phyloP scores from a whole-genome alignment of 331 rosid genomes.

The Phaseolus coccineus region DNA sequence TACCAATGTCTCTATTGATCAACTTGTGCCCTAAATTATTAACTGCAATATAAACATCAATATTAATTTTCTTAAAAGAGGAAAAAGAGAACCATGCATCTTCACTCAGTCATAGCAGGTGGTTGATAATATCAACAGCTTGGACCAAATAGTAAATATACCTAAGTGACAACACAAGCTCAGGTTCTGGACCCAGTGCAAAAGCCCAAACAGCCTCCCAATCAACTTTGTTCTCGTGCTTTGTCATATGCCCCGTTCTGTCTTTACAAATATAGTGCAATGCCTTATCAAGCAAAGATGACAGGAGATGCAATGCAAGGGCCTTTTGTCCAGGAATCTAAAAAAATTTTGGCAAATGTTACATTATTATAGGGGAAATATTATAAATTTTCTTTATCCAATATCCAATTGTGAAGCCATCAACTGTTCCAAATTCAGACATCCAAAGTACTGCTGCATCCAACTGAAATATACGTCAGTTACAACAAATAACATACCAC shows the following conservation, averaged over 20 bases:
- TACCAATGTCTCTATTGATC: background rate
- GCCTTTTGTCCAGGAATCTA: constrained; percentile 95
- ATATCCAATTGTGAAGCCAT: constrained; percentile 28
- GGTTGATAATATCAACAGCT: constrained; percentile 40
- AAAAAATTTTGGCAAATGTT: constrained; percentile 21
- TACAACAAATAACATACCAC: constrained; percentile 67
- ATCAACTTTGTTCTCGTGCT: constrained; percentile 56
- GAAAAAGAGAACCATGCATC: background rate
- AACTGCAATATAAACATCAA: constrained; percentile 11
- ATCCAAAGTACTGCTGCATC: constrained; percentile 20
- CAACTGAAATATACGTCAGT: constrained; percentile 25
- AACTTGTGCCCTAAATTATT: constrained; percentile 28
- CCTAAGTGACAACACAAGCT: constrained; percentile 89
- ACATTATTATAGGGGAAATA: constrained; percentile 14
- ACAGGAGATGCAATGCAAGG: constrained; percentile 79
- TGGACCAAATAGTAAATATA: constrained; percentile 41
- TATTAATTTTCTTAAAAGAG: constrained; percentile 22
- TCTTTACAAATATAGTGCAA: constrained; percentile 55
- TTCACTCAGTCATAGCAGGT: constrained; percentile 6
- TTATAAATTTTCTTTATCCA: background rate
- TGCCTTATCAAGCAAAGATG: constrained; percentile 80
- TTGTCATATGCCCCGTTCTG: constrained; percentile 51
- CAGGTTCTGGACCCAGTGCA: constrained; percentile 96
- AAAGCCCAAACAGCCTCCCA: constrained; percentile 97
- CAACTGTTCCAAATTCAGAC: constrained; percentile 23